Conservation (phyloP, 208 protist genomes). For the Crithidia brevicula region DNA sequence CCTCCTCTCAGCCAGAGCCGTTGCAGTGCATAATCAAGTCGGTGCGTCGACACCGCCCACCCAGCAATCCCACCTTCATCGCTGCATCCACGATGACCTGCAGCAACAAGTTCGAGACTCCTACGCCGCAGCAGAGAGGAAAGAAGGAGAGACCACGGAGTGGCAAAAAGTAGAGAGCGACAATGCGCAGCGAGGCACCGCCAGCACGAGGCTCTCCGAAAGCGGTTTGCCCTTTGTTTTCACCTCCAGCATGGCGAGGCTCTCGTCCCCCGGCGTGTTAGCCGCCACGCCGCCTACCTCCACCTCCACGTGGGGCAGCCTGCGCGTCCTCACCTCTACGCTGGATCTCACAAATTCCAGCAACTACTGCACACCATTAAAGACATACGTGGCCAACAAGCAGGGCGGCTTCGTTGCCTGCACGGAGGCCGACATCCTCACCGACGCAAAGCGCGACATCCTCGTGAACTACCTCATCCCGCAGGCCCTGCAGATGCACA, state of each 20-base stretch:
- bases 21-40: constrained; percentile 12
- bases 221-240: constrained; percentile 11
- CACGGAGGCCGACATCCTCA: constrained; percentile 38
- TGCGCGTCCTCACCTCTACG: constrained; percentile 50
- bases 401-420: constrained; percentile 27
- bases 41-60: background rate
- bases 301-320: constrained; percentile 31
- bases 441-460: constrained; percentile 31
- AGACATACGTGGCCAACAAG: constrained; percentile 24
- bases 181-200: too few species aligned
- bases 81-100: constrained; percentile 26
- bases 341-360: constrained; percentile 37
- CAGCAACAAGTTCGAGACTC: constrained; percentile 1
- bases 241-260: background rate
- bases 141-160: too few species aligned
- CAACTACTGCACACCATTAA: constrained; percentile 45
- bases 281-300: too few species aligned
- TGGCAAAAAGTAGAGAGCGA: too few species aligned
- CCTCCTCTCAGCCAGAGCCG: constrained; percentile 32
- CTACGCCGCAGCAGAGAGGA: background rate
- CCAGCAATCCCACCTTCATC: too few species aligned
- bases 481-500: constrained; percentile 51
- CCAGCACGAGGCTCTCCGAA: background rate
- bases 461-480: constrained; percentile 46
- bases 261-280: too few species aligned